phyloP scores from a whole-genome alignment of 108 stramenopile genomes.

The Conticribra guillardii region DNA sequence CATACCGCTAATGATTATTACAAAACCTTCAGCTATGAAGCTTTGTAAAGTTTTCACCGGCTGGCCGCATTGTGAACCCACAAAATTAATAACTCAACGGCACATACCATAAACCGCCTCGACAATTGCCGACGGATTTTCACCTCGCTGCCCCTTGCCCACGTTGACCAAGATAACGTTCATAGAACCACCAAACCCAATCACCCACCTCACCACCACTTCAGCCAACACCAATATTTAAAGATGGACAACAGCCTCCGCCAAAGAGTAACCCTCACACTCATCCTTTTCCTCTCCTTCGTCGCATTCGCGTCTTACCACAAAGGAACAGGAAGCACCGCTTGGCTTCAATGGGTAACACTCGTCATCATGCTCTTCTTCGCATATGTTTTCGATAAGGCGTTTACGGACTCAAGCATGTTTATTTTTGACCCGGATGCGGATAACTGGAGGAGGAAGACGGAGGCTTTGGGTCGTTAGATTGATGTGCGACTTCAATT shows the following conservation, averaged over 20 bases:
- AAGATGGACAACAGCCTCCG: too few species aligned
- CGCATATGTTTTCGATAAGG: conserved; percentile 71
- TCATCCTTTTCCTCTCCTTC: conserved; percentile 71
- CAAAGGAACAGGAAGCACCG: conserved; percentile 74
- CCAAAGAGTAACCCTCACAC: conserved; percentile 46
- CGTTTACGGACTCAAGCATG: conserved; percentile 73
- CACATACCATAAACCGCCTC: too few species aligned
- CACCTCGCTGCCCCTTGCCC: too few species aligned
- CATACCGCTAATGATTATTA: too few species aligned
- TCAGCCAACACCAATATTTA: too few species aligned
- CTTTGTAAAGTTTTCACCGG: too few species aligned
- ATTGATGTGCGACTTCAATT: too few species aligned
- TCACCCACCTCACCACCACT: neutral
- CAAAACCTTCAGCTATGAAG: too few species aligned
- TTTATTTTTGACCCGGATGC: conserved; percentile 94
- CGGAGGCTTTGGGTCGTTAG: conserved; percentile 56
- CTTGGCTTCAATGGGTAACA: conserved; percentile 82
- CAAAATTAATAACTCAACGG: too few species aligned
- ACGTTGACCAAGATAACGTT: too few species aligned
- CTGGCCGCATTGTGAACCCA: too few species aligned
- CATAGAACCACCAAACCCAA: neutral
- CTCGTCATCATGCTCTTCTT: conserved; percentile 69
- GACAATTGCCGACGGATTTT: too few species aligned
- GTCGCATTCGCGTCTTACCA: conserved; percentile 85
- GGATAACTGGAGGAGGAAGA: conserved; percentile 92